Evolutionary conservation across 768 basidiomycete genomes (phyloP).

Genomic region (Hericium erinaceus): DNA sequence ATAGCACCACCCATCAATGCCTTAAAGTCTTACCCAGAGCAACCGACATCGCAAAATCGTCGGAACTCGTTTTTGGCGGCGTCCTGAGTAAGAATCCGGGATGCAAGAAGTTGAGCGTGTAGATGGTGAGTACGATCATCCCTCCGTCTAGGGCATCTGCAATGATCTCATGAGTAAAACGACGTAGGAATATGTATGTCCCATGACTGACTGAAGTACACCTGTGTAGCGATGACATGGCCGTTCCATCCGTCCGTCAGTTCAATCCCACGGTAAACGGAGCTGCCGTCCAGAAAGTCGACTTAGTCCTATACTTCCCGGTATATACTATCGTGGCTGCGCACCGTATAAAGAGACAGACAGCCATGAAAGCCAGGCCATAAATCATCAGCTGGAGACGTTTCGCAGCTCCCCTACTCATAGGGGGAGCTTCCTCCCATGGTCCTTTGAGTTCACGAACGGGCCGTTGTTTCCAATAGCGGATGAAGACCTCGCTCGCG

Average conservation of each 20-base stretch:
- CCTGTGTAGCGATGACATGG: constrained; percentile 7
- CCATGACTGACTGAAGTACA: constrained; percentile 2
- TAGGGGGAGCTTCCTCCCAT: not conserved
- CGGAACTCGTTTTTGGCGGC: not conserved
- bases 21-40: too few species aligned
- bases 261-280: constrained; percentile 9
- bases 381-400: constrained; percentile 2
- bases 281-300: not conserved
- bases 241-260: constrained; percentile 9
- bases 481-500: not conserved
- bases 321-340: not conserved
- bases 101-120: not conserved
- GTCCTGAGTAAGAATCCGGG: not conserved
- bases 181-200: too few species aligned
- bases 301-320: not conserved
- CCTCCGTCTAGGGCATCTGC: not conserved
- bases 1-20: too few species aligned
- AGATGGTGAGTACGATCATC: not conserved
- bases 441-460: not conserved
- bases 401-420: not conserved
- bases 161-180: not conserved
- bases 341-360: constrained; percentile 11
- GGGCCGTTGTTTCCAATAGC: not conserved
- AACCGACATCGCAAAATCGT: too few species aligned
- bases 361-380: constrained; percentile 1